Evolutionary conservation across 2,329 filamentous ascomycete species (phyloP), one percentile per base, ranked within the genome.

Genomic region (Simplicillium aogashimaense): DNA sequence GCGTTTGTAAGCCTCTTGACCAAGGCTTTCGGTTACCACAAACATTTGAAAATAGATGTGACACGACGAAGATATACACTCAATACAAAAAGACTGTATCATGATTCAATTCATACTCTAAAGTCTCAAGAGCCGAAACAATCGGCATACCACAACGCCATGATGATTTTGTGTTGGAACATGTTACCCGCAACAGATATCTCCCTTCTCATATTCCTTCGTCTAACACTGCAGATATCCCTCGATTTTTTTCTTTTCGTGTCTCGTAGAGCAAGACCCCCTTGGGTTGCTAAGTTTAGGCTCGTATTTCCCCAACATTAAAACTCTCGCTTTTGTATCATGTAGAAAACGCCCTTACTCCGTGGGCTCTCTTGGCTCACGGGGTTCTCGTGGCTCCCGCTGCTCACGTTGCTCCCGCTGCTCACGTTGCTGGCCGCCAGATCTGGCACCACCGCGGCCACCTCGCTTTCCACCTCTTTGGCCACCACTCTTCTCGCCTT

Each of bases 401-500:
- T 64, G 65, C 54, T 69, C 65, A 31, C 64, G 54, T 30, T 63
- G 58, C 49, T 67, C 64, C 29, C 65, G 53, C 13, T 64, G 67
- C 53, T 75, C n/a, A 47, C 72, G 58, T 38, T 71, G 69, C 57
- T 78, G 65, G 37, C 68, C 67, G 36, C 69, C 65, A 39, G 66
- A 60, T 34, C 76, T 63, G 37, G 68, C 66, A 31, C 74, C 69
- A 35, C 71, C 70, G 32, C 74, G 63, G 28, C 69, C 64, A 20
- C 67, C 67, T 43, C 73, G 65, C 56, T 72, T 70, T 32, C 67
- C 69, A 14, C 65, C 55, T 10, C 57, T 69, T 18, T 69, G 65
- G 49, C 73, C 68, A 34, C 60, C 62, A 35, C 62, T 63, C 43
- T 67, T 65, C 36, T 63, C 67, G 37, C 59, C 59, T 32, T 68